A percentile compares a stretch with the other conserved stretches of the same genome.
Conservation (phyloP, 2,329 filamentous ascomycete genomes). For the Calonectria fujianensis region DNA sequence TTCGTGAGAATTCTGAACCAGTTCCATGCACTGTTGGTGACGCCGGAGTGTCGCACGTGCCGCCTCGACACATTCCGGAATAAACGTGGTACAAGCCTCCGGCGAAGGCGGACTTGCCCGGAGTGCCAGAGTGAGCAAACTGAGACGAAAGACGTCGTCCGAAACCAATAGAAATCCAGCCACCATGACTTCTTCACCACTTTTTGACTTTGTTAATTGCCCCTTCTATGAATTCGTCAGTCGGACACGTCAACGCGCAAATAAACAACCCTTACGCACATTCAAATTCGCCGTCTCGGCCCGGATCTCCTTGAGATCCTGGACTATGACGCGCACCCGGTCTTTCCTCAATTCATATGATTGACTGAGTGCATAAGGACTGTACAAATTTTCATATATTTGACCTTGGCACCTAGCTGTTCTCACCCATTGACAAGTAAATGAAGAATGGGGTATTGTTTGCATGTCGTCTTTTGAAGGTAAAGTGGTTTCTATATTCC, state of each 20-base stretch:
- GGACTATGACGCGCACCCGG: conserved; percentile 3
- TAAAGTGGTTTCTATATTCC: conserved; percentile 69
- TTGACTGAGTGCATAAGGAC: conserved; percentile 30
- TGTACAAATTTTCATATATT: conserved; percentile 42
- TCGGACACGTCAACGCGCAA: too few relatives aligned
- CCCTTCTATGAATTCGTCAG: background rate
- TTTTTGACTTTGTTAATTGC: background rate
- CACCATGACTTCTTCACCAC: background rate
- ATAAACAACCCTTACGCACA: background rate
- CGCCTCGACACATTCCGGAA: conserved; percentile 28
- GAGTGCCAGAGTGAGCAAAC: conserved; percentile 37
- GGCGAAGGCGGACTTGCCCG: conserved; percentile 28
- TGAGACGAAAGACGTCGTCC: conserved; percentile 38
- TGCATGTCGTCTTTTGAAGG: conserved; percentile 57
- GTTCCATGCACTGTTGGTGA: conserved; percentile 30
- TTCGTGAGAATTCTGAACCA: background rate
- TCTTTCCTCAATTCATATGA: conserved; percentile 15
- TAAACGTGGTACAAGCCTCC: conserved; percentile 22
- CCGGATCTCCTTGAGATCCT: conserved; percentile 20
- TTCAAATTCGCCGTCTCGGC: background rate
- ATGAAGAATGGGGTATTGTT: conserved; percentile 52
- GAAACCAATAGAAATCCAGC: conserved; percentile 19
- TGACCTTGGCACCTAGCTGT: conserved; percentile 37
- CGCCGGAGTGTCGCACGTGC: conserved; percentile 32
- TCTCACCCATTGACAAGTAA: conserved; percentile 57